These are phyloP conservation scores for Phytophthora europaea DNA, from an alignment of 352 stramenopile genomes.

Conservation along the genomic window DNA sequence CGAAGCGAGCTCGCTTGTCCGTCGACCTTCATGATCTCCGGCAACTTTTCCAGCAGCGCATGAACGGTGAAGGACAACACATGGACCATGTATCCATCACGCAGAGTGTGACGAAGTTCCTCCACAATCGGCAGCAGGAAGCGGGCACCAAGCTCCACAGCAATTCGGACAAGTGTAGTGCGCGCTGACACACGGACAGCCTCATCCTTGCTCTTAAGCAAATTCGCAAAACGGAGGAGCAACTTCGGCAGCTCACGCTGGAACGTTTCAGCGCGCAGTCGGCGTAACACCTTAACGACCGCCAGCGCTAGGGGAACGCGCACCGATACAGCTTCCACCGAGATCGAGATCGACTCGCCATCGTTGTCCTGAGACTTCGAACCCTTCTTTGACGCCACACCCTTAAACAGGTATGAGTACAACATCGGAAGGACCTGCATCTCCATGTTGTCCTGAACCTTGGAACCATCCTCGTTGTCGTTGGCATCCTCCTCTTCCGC, in stretches of 20 bases:
- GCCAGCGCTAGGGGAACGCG: constrained; percentile 95
- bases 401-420: constrained; percentile 89
- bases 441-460: constrained; percentile 85
- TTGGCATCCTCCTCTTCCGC: constrained; percentile 31
- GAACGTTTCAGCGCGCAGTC: constrained; percentile 92
- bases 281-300: constrained; percentile 97
- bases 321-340: constrained; percentile 61
- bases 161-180: constrained; percentile 96
- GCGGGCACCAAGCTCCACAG: constrained; percentile 86
- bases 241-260: constrained; percentile 95
- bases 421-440: constrained; percentile 88
- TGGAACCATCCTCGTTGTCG: constrained; percentile 43
- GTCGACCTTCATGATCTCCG: constrained; percentile 61
- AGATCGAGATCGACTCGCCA: constrained; percentile 47
- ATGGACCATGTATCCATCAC: constrained; percentile 88
- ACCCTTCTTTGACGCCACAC: constrained; percentile 82
- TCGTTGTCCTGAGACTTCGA: constrained; percentile 60
- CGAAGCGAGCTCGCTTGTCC: constrained; percentile 34
- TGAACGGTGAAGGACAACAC: constrained; percentile 91
- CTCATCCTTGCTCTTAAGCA: constrained; percentile 94
- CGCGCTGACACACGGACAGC: constrained; percentile 92
- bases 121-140: constrained; percentile 90
- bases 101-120: constrained; percentile 85
- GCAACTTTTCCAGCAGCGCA: constrained; percentile 84
- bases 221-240: constrained; percentile 91